Conservation (phyloP, 805 yeast species). For the Lachancea sp. region DNA sequence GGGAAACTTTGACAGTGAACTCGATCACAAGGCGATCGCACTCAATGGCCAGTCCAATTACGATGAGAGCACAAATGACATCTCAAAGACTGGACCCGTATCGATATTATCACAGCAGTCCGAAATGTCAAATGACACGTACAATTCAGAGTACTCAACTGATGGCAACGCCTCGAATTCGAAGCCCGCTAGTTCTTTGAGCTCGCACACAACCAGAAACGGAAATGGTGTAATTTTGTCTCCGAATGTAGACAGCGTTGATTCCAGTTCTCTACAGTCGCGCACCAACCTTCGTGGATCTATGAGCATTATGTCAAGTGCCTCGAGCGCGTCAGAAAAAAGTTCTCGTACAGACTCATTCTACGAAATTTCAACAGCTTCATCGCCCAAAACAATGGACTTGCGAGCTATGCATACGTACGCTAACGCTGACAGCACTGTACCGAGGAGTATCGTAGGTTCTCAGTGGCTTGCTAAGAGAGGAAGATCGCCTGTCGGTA, state of each 20-base stretch:
- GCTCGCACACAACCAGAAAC: constrained; percentile 16
- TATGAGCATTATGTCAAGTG: constrained; percentile 33
- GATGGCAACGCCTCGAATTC: constrained; percentile 24
- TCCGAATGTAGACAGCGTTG: constrained; percentile 1
- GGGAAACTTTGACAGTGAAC: constrained; percentile 24
- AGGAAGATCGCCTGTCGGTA: constrained; percentile 26
- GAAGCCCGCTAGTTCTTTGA: constrained; percentile 19
- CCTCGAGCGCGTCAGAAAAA: constrained; percentile 36
- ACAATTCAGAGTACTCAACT: constrained; percentile 47
- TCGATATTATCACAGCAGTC: constrained; percentile 49
- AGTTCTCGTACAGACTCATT: constrained; percentile 37
- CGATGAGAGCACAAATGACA: constrained; percentile 10
- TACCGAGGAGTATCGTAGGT: constrained; percentile 6
- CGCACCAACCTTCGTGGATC: constrained; percentile 26
- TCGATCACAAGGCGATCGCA: constrained; percentile 3
- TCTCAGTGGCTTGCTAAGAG: constrained; percentile 17
- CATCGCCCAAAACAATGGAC: constrained; percentile 20
- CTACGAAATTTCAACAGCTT: constrained; percentile 35
- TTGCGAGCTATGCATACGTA: constrained; percentile 13
- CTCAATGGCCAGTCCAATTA: not conserved
- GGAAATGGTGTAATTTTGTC: constrained; percentile 1
- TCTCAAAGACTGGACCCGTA: constrained; percentile 37
- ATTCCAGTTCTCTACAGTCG: constrained; percentile 1
- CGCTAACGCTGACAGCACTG: constrained; percentile 6
- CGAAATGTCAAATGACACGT: constrained; percentile 40